phyloP scores from a whole-genome alignment of 2,329 filamentous ascomycete species.

The Exophiala dermatitidis region DNA sequence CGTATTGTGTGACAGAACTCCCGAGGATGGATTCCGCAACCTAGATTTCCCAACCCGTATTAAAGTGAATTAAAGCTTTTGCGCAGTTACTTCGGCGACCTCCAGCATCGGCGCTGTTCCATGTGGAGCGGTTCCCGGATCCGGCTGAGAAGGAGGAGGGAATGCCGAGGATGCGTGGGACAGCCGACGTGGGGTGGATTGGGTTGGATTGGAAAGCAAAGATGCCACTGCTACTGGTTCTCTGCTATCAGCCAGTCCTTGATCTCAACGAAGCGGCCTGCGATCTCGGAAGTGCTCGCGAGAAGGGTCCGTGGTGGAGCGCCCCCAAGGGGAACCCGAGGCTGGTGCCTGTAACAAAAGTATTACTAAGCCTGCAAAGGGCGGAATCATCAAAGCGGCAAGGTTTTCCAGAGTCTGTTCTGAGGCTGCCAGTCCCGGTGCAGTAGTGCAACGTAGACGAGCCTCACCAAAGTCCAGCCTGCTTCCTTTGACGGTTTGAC shows the following conservation, averaged over 20 bases:
- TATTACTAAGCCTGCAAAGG: not conserved
- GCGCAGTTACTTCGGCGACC: not conserved
- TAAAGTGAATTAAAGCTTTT: not conserved
- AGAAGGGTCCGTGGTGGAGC: too few relatives aligned
- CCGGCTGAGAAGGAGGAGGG: not conserved
- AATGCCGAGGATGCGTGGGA: not conserved
- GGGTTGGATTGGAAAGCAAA: not conserved
- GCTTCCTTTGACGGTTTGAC: too few relatives aligned
- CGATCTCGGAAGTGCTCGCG: too few relatives aligned
- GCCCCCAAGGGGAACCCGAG: too few relatives aligned
- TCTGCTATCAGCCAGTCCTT: too few relatives aligned
- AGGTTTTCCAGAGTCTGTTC: not conserved
- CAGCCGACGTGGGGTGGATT: not conserved
- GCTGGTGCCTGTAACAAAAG: too few relatives aligned
- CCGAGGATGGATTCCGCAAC: not conserved
- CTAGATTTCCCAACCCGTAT: not conserved
- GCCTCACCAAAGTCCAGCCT: too few relatives aligned
- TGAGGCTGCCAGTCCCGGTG: too few relatives aligned
- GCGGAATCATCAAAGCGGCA: not conserved
- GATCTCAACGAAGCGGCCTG: too few relatives aligned
- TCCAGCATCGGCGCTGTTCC: not conserved
- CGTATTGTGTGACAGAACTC: not conserved
- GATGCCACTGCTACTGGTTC: not conserved
- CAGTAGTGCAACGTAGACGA: too few relatives aligned
- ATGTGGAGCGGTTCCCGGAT: not conserved